Base-by-base conservation (phyloP, 106 monocot genomes). In the Cymbidium sinense region DNA sequence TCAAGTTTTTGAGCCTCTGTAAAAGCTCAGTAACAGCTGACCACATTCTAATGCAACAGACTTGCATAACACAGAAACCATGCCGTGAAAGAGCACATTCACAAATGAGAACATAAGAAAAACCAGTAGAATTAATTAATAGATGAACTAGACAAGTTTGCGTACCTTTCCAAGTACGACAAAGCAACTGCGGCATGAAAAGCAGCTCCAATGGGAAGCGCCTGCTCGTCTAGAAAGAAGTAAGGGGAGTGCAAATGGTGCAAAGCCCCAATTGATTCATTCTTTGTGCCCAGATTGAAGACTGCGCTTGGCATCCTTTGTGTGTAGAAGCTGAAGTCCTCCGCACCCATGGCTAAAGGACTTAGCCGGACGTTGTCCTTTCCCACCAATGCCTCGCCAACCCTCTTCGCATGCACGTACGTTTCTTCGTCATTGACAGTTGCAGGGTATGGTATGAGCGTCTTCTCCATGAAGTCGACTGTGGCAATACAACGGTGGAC, bases 111-210 rank as follows among this genome's bases (percentile, higher is more conserved):
- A 47, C 2, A 12, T 47, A 15, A 47, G 13, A 47, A 15, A 47
- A 47, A 47, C 47, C 11, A 47, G 47, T 47, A 15, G 47, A 47
- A 13, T 2, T 0, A 47, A 47, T 47, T 47, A 13, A 47, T 47
- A 47, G 2, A 15, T 47, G 2, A 47, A 47, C 2, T 13, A 47
- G 47, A 47, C 1, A 47, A 47, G 47, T 47, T 13, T 13, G 47
- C 11, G 47, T 15, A 13, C 17, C 47, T 50, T 18, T 91, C 82
- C 77, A 94, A 80, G 47, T 86, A 91, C 23, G 81, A 74, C 33
- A 89, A 76, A 5, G 91, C 91, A 70, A 95, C 91, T 10, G 84
- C 85, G 65, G 91, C 87, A 74, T 94, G 91, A n/a, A 94, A 78
- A 3, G 91, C 94, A 28, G 89, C 87, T 58, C 94, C 91, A 3